Percentiles rank a stretch among this genome's conserved stretches.
These are phyloP conservation scores for Hanseniaspora lindneri DNA, from an alignment of 805 yeast genomes.

Conservation along the genomic window DNA sequence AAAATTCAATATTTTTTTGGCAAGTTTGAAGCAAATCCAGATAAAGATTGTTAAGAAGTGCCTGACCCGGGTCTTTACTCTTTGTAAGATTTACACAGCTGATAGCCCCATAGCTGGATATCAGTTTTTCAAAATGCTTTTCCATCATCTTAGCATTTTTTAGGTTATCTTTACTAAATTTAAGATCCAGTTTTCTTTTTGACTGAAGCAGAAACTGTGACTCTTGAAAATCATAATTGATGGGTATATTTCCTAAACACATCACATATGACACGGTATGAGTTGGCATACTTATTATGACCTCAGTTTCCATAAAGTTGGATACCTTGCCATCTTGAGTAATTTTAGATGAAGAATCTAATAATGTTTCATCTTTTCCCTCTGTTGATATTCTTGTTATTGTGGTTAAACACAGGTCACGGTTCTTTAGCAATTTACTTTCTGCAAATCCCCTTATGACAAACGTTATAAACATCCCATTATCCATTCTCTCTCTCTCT, in stretches of 20 bases:
- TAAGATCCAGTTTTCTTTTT: slow-evolving; percentile 46
- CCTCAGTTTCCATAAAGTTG: slow-evolving; percentile 81
- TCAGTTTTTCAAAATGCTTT: slow-evolving; percentile 61
- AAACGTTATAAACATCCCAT: slow-evolving; percentile 62
- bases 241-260: slow-evolving; percentile 82
- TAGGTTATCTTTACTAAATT: slow-evolving; percentile 6
- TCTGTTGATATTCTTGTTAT: slow-evolving; percentile 85
- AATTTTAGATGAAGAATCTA: slow-evolving; percentile 27
- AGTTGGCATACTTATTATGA: slow-evolving; percentile 44
- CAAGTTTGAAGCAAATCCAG: slow-evolving; percentile 16
- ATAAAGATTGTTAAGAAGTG: slow-evolving; percentile 51
- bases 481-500: slow-evolving; percentile 50
- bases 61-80: slow-evolving; percentile 57
- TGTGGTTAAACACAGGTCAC: slow-evolving; percentile 43
- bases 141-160: slow-evolving; percentile 35
- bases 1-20: slow-evolving; percentile 2
- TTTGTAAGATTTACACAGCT: slow-evolving; percentile 65
- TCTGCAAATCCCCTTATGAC: slow-evolving; percentile 88
- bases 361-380: slow-evolving; percentile 36
- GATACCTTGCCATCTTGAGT: slow-evolving; percentile 91
- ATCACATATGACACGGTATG: slow-evolving; percentile 65
- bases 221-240: slow-evolving; percentile 85
- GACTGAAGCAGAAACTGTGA: slow-evolving; percentile 48
- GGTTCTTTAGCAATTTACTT: slow-evolving; percentile 33
- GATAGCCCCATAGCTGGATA: slow-evolving; percentile 69